Evolutionary conservation across 2,329 filamentous ascomycete genomes (phyloP).

Genomic region (Pyrenophora seminiperda): DNA sequence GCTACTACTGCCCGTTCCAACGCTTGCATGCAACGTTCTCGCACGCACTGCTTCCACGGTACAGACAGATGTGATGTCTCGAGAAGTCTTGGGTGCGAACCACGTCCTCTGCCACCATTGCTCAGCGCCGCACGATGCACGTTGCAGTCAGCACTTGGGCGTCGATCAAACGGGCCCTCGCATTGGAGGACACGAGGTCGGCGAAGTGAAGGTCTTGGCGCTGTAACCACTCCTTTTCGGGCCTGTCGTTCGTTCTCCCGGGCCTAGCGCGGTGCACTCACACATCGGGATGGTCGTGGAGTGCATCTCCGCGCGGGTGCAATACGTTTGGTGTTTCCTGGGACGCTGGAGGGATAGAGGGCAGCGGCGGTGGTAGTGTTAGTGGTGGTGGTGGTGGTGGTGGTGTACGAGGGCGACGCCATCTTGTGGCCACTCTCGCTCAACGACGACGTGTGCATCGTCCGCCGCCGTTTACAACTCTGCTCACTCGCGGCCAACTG

Average conservation of each 20-base stretch:
- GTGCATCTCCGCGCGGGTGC: slow-evolving; percentile 6
- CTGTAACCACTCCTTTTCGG: slow-evolving; percentile 32
- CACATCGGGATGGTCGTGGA: slow-evolving; percentile 7
- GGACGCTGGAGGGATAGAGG: background rate
- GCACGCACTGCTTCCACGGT: too few relatives aligned
- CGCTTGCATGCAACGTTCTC: too few relatives aligned
- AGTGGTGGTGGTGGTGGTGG: too few relatives aligned
- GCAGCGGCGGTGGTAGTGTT: too few relatives aligned
- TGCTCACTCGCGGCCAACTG: slow-evolving; percentile 2
- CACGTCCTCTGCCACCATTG: slow-evolving; percentile 9
- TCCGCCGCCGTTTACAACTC: slow-evolving; percentile 23
- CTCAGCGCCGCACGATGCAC: slow-evolving; percentile 38
- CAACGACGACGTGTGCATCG: background rate
- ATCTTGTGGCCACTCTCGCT: too few relatives aligned
- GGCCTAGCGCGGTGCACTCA: slow-evolving; percentile 20
- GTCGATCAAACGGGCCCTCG: slow-evolving; percentile 48
- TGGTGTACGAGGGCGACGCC: too few relatives aligned
- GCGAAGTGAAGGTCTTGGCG: slow-evolving; percentile 42
- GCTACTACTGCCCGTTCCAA: too few relatives aligned
- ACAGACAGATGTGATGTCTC: too few relatives aligned
- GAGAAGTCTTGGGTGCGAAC: slow-evolving; percentile 6
- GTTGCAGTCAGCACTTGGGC: slow-evolving; percentile 37
- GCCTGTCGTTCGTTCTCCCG: slow-evolving; percentile 34
- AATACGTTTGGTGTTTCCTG: slow-evolving; percentile 10
- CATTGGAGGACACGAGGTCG: slow-evolving; percentile 42